Evolutionary conservation across 148 eudicot genomes (phyloP), one percentile per base, ranked within the genome.

Genomic region (Mesembryanthemum crystallinum): DNA sequence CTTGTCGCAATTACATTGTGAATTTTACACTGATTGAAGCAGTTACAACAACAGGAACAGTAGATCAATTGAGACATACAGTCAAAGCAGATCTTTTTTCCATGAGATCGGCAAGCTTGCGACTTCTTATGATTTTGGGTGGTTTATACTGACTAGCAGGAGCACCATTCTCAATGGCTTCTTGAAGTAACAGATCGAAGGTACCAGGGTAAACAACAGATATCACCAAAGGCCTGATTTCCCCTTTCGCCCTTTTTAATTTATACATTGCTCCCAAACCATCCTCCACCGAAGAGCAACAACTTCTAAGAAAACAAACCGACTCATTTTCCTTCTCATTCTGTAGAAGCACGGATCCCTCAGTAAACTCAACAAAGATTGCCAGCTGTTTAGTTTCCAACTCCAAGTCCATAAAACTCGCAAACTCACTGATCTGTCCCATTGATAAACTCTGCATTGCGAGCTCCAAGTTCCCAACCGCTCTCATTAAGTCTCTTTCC

Each of bases 81-180:
- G 37, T 76, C 68, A 83, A 55, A 20, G 75, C 68, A 29, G 86
- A 64, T 21, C 64, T 78, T 12, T 11, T 63, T n/a, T 85, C 80
- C 85, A 85, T 8, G 58, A 74, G 64, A 55, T 78, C 80, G 32
- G 55, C 86, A 42, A 82, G 28, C 27, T 57, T 59, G 12, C 49
- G 76, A 29, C 29, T 78, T 73, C 84, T 77, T 67, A 85, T 75
- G 32, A 85, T 83, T 55, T 80, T 85, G 15, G 88, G 86, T n/a
- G 84, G 80, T 66, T 85, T 85, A 51, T 82, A 80, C 67, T 83
- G 86, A 77, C 80, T 75, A 35, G 80, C 73, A 20, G 88, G 86
- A 29, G 88, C 79, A 51, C 83, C 86, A 35, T 78, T 83, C 54
- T 75, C 79, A 39, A 82, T 42, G 27, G 88, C 82, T 33, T 64